phyloP scores from a whole-genome alignment of 1,284 basidiomycete genomes.

The Fereydounia khargensis region DNA sequence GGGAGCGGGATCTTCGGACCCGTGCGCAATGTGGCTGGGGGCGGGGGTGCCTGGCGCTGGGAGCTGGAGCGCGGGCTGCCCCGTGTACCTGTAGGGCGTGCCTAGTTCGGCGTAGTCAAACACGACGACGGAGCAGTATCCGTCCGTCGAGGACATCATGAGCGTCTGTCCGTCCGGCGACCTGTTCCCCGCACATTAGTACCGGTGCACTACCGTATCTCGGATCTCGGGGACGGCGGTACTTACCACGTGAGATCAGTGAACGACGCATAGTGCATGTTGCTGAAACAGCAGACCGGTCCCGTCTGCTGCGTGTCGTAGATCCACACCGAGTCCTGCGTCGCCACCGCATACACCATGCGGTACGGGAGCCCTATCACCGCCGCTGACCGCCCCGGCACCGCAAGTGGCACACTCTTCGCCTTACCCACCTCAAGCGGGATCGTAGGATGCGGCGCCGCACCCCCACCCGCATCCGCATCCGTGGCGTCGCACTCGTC shows the following conservation, averaged over 20 bases:
- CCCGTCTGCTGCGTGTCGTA: slow-evolving; percentile 96
- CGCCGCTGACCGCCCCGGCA: slow-evolving; percentile 59
- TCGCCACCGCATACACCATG: slow-evolving; percentile 92
- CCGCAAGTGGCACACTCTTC: slow-evolving; percentile 61
- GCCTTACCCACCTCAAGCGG: slow-evolving; percentile 71
- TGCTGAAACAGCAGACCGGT: slow-evolving; percentile 87
- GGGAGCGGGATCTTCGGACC: slow-evolving; percentile 7
- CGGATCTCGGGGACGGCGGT: background rate
- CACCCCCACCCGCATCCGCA: slow-evolving; percentile 21
- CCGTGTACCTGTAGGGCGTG: slow-evolving; percentile 59
- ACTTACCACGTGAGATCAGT: slow-evolving; percentile 93
- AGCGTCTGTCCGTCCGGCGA: slow-evolving; percentile 91
- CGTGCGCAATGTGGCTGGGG: slow-evolving; percentile 15
- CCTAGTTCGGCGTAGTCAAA: slow-evolving; percentile 81
- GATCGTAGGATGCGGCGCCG: slow-evolving; percentile 58
- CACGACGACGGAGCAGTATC: slow-evolving; percentile 89
- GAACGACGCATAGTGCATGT: slow-evolving; percentile 95
- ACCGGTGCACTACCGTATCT: no score
- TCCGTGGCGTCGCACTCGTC: slow-evolving; percentile 8
- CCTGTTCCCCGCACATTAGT: no score
- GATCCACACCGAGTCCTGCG: slow-evolving; percentile 90
- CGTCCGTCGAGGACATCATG: slow-evolving; percentile 87
- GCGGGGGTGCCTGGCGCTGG: slow-evolving; percentile 15
- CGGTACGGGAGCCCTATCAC: slow-evolving; percentile 89
- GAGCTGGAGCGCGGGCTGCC: slow-evolving; percentile 38